Evolutionary conservation across 2,329 filamentous ascomycete genomes (phyloP), one percentile per base, ranked within the genome.

Genomic region (Pezicula neosporulosa): DNA sequence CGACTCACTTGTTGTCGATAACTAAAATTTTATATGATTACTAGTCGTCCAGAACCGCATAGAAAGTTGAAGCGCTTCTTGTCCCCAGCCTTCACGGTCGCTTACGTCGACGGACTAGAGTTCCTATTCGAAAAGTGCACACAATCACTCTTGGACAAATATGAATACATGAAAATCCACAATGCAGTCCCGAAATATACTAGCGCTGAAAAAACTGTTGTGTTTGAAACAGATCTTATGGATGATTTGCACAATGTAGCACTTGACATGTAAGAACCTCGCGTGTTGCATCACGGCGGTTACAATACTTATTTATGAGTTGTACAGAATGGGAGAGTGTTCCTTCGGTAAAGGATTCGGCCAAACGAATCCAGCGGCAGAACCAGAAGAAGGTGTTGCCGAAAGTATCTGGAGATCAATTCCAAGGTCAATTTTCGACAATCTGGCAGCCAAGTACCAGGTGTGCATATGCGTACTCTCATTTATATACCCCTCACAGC

Each of bases 231-330:
- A 3, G 59, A 63, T 42, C 24, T 63, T 47, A 63, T 63, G 59
- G 61, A 63, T 6, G 61, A 63, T 43, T 54, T 63, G 7, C 61
- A 63, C 30, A 63, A 63, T 19, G 58, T 63, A 18, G 61, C 61
- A 15, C 52, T 63, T 13, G 61, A 63, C 19, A 63, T 61, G 37
- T 39, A 15, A 39, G 37, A 4, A n/a, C 3, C 21, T 24, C 21
- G 21, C 21, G 21, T 24, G 21, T 24, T 24, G 6, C 21, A 24
- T 24, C 21, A 24, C 21, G 21, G 21, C 6, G 6, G 3, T 24
- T 24, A 24, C 21, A 5, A 16, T 39, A 39, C 12, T 39, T 3
- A 39, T 10, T 6, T 2, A 9, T 10, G 37, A 12, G 3, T 4
- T 16, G 3, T 39, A 16, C 7, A 39, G 37, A 6, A 63, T 63